A percentile compares a stretch with the other conserved stretches of the same genome.
Conservation (phyloP, 768 basidiomycete genomes). For the Termitomyces heimii region DNA sequence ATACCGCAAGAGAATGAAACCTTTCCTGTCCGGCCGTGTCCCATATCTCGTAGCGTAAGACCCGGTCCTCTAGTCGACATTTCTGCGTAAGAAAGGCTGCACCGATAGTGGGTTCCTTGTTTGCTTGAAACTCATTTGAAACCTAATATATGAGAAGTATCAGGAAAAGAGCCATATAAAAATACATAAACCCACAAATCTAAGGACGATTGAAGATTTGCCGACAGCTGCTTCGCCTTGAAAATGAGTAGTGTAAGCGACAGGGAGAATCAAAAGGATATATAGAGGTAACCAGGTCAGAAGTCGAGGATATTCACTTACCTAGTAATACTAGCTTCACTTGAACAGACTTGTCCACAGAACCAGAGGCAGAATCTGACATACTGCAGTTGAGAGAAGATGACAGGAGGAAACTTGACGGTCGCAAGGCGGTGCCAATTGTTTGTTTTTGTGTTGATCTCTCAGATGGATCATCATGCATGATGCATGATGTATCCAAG, state of each 20-base stretch:
- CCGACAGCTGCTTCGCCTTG: conserved; percentile 97
- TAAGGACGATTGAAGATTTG: conserved; percentile 96
- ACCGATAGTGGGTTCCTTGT: conserved; percentile 98
- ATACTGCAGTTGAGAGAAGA: conserved; percentile 32
- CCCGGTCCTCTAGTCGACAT: conserved; percentile 91
- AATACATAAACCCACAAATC: conserved; percentile 64
- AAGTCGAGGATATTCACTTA: conserved; percentile 28
- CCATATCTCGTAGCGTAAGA: conserved; percentile 95
- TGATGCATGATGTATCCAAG: no score
- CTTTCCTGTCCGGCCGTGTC: conserved; percentile 95
- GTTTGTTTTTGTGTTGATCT: conserved; percentile 14
- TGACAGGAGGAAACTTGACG: conserved; percentile 4
- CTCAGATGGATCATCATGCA: no score
- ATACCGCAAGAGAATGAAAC: conserved; percentile 92
- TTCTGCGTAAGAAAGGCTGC: conserved; percentile 96
- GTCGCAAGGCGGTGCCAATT: conserved; percentile 2
- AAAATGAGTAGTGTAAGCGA: conserved; percentile 13
- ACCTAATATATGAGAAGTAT: conserved; percentile 43
- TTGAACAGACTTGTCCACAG: conserved; percentile 87
- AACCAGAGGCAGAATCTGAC: conserved; percentile 71
- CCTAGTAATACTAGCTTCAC: conserved; percentile 97
- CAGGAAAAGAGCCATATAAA: conserved; percentile 5
- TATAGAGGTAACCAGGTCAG: not conserved
- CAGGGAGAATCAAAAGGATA: not conserved
- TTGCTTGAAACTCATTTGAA: conserved; percentile 96